Conservation (phyloP, 441 rosid species). For the Isatis lusitanica region DNA sequence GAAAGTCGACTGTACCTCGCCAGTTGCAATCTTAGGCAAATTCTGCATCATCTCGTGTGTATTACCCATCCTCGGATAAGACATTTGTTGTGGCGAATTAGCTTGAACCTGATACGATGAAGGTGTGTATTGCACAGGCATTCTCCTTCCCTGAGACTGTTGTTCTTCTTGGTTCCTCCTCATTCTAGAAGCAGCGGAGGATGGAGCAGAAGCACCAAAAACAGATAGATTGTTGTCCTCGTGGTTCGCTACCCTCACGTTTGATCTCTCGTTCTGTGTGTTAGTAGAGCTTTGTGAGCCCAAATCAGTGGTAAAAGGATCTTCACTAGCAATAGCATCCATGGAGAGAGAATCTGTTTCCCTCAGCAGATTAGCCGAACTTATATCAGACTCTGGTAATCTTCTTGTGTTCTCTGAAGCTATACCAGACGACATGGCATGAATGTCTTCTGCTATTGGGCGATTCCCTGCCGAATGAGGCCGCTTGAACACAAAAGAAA, state of each 20-base stretch:
- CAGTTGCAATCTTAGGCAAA: slow-evolving; percentile 43
- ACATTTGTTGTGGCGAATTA: slow-evolving; percentile 47
- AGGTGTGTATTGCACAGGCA: slow-evolving; percentile 46
- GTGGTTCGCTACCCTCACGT: slow-evolving; percentile 37
- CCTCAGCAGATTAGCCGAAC: slow-evolving; percentile 45
- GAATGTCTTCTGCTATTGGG: slow-evolving; percentile 60
- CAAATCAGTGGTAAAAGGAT: slow-evolving; percentile 42
- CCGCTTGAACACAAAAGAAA: slow-evolving; percentile 76
- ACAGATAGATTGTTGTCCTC: slow-evolving; percentile 48
- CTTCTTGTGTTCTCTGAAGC: slow-evolving; percentile 54
- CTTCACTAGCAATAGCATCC: slow-evolving; percentile 47
- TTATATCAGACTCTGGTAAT: slow-evolving; percentile 47
- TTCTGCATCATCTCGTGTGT: slow-evolving; percentile 41
- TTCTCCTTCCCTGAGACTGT: slow-evolving; percentile 54
- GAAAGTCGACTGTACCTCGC: slow-evolving; percentile 50
- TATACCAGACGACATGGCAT: slow-evolving; percentile 46
- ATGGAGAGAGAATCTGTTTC: slow-evolving; percentile 51
- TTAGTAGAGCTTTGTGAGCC: slow-evolving; percentile 41
- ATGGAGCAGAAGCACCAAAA: slow-evolving; percentile 37
- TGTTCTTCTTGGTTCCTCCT: slow-evolving; percentile 64
- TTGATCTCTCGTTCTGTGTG: slow-evolving; percentile 41
- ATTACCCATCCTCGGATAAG: slow-evolving; percentile 47
- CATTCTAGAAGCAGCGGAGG: slow-evolving; percentile 42
- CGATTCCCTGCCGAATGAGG: slow-evolving; percentile 69
- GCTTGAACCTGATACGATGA: slow-evolving; percentile 45